Evolutionary conservation across 176 grass and related monocot species (phyloP), one percentile per base, ranked within the genome.

Genomic region (Canna indica): DNA sequence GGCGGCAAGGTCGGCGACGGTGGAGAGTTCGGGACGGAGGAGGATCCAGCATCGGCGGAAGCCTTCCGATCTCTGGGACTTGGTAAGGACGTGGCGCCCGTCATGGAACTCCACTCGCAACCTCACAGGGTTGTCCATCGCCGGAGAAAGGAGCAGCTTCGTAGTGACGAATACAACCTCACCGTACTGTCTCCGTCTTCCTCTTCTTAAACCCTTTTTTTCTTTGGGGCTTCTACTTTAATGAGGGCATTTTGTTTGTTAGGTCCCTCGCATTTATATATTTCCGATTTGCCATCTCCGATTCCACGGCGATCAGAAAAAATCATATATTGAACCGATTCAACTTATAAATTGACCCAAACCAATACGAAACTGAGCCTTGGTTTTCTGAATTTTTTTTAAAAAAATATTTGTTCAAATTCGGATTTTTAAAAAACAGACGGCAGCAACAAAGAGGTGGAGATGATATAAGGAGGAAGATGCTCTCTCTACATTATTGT

Each of bases 1-100:
- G 14, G 71, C 41, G 44, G 78, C 79, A 73, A 96, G 76, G 59
- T 91, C 85, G 46, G 81, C 78, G 46, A 96, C 60, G 39, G 78
- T 96, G 44, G 69, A 27, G 47, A 91, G 66, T 29, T 91, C 88
- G 18, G 83, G 73, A 29, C 69, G 80, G 15, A 96, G 81, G 66
- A 82, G 79, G 29, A 96, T 70, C 88, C 91, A 96, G 81, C 88
- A 88, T 35, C 88, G 83, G 16, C 70, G 72, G n/a, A 96, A 78
- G 44, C 84, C 87, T 0, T 79, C 79, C 44, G 76, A 52, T 42
- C 80, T 64, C 38, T 88, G 85, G 29, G 71, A 52, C 74, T 70
- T 66, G 26, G 83, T 85, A 50, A 96, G 91, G 54, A 91, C 71
- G 71, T 10, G 38, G 46, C 73, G 27, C 46, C 36, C n/a, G 38